phyloP scores from a whole-genome alignment of 257 asterid species.

The Fraxinus anomala region DNA sequence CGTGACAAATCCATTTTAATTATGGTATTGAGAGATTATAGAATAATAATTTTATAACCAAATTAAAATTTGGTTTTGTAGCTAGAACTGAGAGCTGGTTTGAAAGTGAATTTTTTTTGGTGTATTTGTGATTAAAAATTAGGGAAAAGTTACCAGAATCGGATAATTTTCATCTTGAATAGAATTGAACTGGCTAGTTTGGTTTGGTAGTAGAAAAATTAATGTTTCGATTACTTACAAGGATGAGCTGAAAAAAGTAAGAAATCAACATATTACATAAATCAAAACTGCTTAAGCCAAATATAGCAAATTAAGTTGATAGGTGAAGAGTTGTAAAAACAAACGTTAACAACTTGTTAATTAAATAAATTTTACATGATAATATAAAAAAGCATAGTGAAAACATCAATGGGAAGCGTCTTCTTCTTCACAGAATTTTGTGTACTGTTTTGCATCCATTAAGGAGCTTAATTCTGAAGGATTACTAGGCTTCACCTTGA shows the following conservation, averaged over 20 bases:
- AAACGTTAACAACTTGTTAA: neutral
- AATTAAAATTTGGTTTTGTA: too few relatives aligned
- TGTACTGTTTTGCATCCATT: constrained; percentile 70
- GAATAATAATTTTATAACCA: too few relatives aligned
- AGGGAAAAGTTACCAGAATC: too few relatives aligned
- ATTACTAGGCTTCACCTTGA: constrained; percentile 74
- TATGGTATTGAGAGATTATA: too few relatives aligned
- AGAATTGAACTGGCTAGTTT: too few relatives aligned
- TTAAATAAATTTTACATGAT: neutral
- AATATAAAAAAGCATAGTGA: neutral
- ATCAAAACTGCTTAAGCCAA: neutral
- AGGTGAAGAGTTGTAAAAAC: neutral
- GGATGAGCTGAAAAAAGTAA: neutral
- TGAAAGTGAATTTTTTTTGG: too few relatives aligned
- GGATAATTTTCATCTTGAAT: too few relatives aligned
- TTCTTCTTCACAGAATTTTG: constrained; percentile 88
- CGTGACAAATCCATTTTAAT: too few relatives aligned
- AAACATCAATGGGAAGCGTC: constrained; percentile 53
- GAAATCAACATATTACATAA: neutral
- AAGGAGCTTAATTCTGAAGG: constrained; percentile 66
- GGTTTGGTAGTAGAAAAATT: too few relatives aligned
- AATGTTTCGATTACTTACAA: neutral
- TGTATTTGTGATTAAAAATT: too few relatives aligned
- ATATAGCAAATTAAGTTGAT: neutral
- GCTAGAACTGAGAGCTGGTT: too few relatives aligned